Conservation (phyloP, 192 early-diverging fungal species). For the Linnemannia exigua region DNA sequence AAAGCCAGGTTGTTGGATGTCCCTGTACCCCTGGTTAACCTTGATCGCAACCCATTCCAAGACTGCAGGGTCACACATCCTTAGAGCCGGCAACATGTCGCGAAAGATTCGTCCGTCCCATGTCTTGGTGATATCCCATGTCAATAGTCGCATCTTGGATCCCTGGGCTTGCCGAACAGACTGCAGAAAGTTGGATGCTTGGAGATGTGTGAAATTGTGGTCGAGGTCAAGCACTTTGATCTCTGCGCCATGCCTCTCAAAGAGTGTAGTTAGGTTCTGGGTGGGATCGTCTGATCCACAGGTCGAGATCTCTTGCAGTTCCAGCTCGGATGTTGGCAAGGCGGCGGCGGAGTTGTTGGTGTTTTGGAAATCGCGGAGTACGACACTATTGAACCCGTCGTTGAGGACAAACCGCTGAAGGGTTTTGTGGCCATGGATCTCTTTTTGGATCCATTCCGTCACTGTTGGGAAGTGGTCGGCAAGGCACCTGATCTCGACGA, state of each 20-base stretch:
- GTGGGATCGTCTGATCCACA: not conserved
- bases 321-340: not conserved
- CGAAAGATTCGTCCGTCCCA: conserved; percentile 2
- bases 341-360: not conserved
- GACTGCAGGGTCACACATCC: not conserved
- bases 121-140: conserved; percentile 11
- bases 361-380: not conserved
- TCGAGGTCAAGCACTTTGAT: not conserved
- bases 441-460: not conserved
- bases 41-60: not conserved
- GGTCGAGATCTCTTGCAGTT: not conserved
- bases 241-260: not conserved
- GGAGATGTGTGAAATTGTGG: not conserved
- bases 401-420: not conserved
- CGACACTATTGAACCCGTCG: not conserved
- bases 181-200: not conserved
- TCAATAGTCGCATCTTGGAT: not conserved
- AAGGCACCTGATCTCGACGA: not conserved
- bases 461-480: not conserved
- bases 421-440: not conserved
- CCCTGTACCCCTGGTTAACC: not conserved
- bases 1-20: not conserved
- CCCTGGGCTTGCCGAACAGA: not conserved
- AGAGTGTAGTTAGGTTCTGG: not conserved
- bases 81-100: not conserved